A percentile compares a stretch with the other conserved stretches of the same genome.
Conservation (phyloP, 2,329 filamentous ascomycete genomes). For the Hirsutella minnesotensis region DNA sequence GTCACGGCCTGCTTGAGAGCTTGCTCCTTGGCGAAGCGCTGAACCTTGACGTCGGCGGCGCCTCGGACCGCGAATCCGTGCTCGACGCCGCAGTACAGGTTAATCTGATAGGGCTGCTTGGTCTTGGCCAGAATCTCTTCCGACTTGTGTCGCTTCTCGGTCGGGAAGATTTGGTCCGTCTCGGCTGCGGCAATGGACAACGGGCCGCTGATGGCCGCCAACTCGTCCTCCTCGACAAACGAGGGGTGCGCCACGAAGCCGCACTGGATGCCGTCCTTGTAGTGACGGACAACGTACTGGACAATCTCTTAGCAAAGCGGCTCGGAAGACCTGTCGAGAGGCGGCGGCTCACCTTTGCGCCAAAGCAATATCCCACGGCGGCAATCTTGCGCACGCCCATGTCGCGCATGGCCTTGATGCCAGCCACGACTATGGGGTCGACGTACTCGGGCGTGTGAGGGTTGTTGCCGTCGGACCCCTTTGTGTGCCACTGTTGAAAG, state of each 20-base stretch:
- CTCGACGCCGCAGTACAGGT: conserved; percentile 52
- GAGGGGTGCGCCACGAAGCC: conserved; percentile 56
- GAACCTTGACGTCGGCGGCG: conserved; percentile 36
- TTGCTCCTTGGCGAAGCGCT: conserved; percentile 64
- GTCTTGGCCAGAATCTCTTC: conserved; percentile 47
- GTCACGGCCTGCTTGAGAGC: conserved; percentile 64
- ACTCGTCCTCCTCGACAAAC: conserved; percentile 46
- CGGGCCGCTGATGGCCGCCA: conserved; percentile 43
- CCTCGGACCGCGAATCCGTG: conserved; percentile 67
- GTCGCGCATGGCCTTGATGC: conserved; percentile 42
- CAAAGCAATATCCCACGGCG: conserved; percentile 53
- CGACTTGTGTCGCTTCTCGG: conserved; percentile 39
- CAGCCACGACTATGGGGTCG: conserved; percentile 21
- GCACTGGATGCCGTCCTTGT: conserved; percentile 40
- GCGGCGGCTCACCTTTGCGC: conserved; percentile 39
- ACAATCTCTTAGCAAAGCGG: no score
- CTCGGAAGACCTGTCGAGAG: no score
- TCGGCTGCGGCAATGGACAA: conserved; percentile 53
- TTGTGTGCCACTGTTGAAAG: conserved; percentile 19
- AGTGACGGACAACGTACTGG: conserved; percentile 59
- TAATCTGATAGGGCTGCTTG: conserved; percentile 52
- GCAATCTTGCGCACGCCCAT: conserved; percentile 41
- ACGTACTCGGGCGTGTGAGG: conserved; percentile 23
- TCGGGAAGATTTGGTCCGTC: conserved; percentile 46
- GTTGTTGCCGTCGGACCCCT: conserved; percentile 35